Conservation (phyloP, 768 basidiomycete genomes). For the Sporobolomyces roseus region DNA sequence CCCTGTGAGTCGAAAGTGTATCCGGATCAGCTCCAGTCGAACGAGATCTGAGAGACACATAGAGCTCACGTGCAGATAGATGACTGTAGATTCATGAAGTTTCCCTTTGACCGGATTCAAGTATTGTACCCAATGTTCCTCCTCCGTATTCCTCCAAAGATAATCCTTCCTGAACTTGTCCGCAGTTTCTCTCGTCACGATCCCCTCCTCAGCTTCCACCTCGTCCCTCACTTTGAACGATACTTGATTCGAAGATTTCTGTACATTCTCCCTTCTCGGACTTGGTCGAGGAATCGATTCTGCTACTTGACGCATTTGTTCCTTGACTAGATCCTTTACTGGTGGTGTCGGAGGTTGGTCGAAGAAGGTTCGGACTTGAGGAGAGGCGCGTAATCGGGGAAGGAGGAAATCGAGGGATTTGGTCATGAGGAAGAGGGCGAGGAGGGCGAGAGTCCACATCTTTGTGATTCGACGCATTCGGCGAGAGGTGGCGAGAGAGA, state of each 20-base stretch:
- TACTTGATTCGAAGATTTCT: not conserved
- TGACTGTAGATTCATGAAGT: constrained; percentile 31
- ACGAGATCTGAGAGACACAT: too few relatives aligned
- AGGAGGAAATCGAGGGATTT: constrained; percentile 1
- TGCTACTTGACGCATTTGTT: constrained; percentile 10
- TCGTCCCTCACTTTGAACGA: not conserved
- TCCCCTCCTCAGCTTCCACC: not conserved
- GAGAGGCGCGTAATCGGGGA: not conserved
- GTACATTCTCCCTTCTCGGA: not conserved
- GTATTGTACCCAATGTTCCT: not conserved
- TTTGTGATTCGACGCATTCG: constrained; percentile 2
- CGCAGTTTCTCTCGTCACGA: constrained; percentile 22
- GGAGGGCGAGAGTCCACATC: constrained; percentile 11
- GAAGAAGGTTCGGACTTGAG: not conserved
- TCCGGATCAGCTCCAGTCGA: too few relatives aligned
- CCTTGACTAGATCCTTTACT: not conserved
- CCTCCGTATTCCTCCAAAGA: constrained; percentile 26
- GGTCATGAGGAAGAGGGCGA: constrained; percentile 9
- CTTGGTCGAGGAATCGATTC: constrained; percentile 4
- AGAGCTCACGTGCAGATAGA: constrained; percentile 28
- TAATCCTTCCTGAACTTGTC: constrained; percentile 1
- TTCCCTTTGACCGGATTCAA: not conserved
- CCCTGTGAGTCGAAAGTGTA: too few relatives aligned
- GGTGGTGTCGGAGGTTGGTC: not conserved
- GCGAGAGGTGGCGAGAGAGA: not conserved